Evolutionary conservation across 192 early-diverging fungal species (phyloP), one percentile per base, ranked within the genome.

Genomic region (Backusella circina): DNA sequence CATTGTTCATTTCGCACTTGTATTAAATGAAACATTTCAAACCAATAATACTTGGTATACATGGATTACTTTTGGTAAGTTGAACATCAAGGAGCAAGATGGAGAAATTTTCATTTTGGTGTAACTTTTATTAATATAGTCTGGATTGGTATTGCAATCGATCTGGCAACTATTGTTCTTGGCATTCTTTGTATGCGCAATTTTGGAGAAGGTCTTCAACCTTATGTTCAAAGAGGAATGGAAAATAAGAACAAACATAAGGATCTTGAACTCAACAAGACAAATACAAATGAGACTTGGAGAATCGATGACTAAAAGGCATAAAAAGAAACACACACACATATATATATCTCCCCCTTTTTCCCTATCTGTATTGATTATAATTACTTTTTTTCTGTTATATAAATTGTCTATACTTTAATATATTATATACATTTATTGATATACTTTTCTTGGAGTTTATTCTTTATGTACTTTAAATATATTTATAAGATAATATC

Each of bases 11-110:
- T 83, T 67, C 38, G 65, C 30, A 9, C 57, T 83, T 10, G 75
- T 83, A 38, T 65, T 83, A 3, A 36, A 67, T n/a, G 38, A 79
- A 33, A 77, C 78, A 8, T 41, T 79, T 47, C 35, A 64, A 32
- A 36, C 72, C 26, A 38, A 70, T 47, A 77, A 83, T 36, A 79
- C 65, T 37, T 83, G 82, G 82, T 75, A 79, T 64, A 74, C 72
- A 9, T 83, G 82, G 82, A 76, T 83, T 33, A 64, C 72, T 33
- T 70, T 83, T 66, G 75, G 82, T 83, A 77, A 76, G 77, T 26
- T 35, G 23, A 37, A 30, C 18, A 13, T 75, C 12, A 54, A 26
- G n/a, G 33, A 39, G 28, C 5, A 67, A 71, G 33, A 28, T 26
- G 33, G 68, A 74, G 33, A 35, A 64, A 61, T 4, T 3, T 15